phyloP scores from a whole-genome alignment of 2,329 filamentous ascomycete genomes.

The Aspergillus puulaauensis region DNA sequence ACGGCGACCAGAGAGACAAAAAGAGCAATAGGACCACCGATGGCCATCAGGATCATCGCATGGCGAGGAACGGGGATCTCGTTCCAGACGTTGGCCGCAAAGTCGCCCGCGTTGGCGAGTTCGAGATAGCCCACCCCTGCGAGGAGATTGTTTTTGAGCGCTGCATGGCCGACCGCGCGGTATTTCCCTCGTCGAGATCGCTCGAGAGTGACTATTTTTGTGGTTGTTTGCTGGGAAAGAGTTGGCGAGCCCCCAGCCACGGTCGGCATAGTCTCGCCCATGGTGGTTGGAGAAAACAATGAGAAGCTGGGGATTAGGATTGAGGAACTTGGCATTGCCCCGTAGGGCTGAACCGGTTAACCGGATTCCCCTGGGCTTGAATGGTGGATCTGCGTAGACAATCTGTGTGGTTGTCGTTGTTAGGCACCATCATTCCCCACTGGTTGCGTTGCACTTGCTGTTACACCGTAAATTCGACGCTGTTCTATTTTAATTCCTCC shows the following conservation, averaged over 20 bases:
- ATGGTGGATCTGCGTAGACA: not conserved
- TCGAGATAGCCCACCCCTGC: conserved; percentile 53
- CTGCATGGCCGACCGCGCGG: not conserved
- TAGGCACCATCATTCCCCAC: not conserved
- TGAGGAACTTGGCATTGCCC: conserved; percentile 10
- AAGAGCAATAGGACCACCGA: conserved; percentile 52
- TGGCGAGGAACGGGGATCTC: conserved; percentile 50
- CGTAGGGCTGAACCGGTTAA: conserved; percentile 20
- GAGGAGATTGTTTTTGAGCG: conserved; percentile 35
- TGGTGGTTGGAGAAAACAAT: not conserved
- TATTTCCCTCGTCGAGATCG: not conserved
- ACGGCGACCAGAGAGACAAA: conserved; percentile 48
- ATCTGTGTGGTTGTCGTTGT: not conserved
- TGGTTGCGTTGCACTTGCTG: too few species aligned
- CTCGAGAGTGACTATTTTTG: not conserved
- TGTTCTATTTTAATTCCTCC: too few species aligned
- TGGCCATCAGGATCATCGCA: conserved; percentile 50
- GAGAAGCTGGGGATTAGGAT: not conserved
- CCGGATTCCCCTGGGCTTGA: not conserved
- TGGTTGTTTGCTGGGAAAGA: not conserved
- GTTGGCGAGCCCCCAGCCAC: not conserved
- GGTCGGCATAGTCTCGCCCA: not conserved
- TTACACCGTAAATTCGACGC: too few species aligned
- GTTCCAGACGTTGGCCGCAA: conserved; percentile 61
- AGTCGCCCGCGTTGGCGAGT: conserved; percentile 57